Percentiles rank a stretch among this genome's conserved stretches.
Conservation (phyloP, 2,329 filamentous ascomycete species). For the Beauveria australis region DNA sequence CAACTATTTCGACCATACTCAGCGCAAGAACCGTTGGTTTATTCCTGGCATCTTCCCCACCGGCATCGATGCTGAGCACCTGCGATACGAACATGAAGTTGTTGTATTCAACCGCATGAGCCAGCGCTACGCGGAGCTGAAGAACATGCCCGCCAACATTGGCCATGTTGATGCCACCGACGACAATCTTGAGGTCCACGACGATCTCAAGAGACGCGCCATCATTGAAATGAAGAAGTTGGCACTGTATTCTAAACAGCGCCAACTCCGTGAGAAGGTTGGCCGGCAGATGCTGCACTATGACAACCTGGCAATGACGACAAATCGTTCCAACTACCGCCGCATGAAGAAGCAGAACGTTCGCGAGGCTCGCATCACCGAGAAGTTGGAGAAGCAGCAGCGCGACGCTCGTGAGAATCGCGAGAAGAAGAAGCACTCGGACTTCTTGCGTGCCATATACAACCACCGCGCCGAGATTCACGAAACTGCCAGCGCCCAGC, state of each 20-base stretch:
- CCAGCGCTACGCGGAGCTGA: constrained; percentile 75
- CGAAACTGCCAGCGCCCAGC: constrained; percentile 57
- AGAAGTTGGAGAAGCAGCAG: constrained; percentile 98
- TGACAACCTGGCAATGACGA: constrained; percentile 94
- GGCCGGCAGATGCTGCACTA: constrained; percentile 90
- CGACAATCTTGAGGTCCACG: constrained; percentile 59
- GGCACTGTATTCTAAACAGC: constrained; percentile 80
- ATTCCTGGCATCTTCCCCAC: constrained; percentile 84
- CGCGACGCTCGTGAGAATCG: constrained; percentile 90
- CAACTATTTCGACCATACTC: constrained; percentile 70
- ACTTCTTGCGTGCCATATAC: constrained; percentile 82
- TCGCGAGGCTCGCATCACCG: constrained; percentile 90
- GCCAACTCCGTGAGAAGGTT: constrained; percentile 75
- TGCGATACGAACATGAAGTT: constrained; percentile 79
- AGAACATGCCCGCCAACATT: constrained; percentile 74
- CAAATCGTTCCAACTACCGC: constrained; percentile 82
- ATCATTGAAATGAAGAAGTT: constrained; percentile 94
- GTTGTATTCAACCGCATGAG: constrained; percentile 86
- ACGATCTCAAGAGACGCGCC: constrained; percentile 77
- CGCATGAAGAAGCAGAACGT: constrained; percentile 96
- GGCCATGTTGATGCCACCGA: constrained; percentile 78
- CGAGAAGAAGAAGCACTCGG: constrained; percentile 94
- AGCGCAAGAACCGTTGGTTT: constrained; percentile 67
- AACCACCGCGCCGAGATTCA: constrained; percentile 73
- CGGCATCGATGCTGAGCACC: constrained; percentile 77